Conservation (phyloP, 768 basidiomycete species). For the Mycena pura region DNA sequence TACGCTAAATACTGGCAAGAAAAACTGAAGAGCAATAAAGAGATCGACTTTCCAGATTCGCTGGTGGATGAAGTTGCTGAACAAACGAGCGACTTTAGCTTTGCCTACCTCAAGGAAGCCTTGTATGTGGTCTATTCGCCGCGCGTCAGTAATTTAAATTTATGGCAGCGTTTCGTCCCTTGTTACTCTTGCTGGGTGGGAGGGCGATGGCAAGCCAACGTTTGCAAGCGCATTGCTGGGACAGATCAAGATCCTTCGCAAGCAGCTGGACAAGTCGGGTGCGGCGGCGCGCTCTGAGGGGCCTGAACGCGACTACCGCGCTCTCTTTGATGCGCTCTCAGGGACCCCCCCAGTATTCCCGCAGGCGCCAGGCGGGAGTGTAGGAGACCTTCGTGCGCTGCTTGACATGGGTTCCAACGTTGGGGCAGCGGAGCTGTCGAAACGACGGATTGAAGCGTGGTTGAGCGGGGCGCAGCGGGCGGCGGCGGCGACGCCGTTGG, state of each 20-base stretch:
- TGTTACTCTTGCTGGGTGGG: constrained; percentile 64
- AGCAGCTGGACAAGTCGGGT: constrained; percentile 62
- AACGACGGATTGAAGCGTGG: background rate
- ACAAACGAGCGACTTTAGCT: constrained; percentile 73
- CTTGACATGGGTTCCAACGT: no score
- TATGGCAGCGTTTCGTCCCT: constrained; percentile 69
- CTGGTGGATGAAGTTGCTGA: constrained; percentile 67
- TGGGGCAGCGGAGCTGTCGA: no score
- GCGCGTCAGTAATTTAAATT: background rate
- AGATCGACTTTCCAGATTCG: constrained; percentile 70
- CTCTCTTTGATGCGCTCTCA: constrained; percentile 14
- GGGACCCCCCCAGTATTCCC: background rate
- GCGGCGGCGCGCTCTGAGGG: background rate
- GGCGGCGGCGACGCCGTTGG: background rate
- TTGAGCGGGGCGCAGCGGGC: background rate
- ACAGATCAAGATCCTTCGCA: constrained; percentile 67
- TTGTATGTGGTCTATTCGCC: constrained; percentile 63
- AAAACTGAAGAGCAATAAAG: constrained; percentile 69
- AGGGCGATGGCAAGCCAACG: constrained; percentile 52
- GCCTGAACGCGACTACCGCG: constrained; percentile 19
- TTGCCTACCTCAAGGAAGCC: constrained; percentile 89
- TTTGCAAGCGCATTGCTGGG: constrained; percentile 60
- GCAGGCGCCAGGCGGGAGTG: background rate
- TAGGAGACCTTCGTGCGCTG: constrained; percentile 18
- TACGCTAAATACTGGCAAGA: constrained; percentile 84